A percentile compares a stretch with the other conserved stretches of the same genome.
Evolutionary conservation across 768 basidiomycete species (phyloP).

Genomic region (Coprinopsis marcescibilis): DNA sequence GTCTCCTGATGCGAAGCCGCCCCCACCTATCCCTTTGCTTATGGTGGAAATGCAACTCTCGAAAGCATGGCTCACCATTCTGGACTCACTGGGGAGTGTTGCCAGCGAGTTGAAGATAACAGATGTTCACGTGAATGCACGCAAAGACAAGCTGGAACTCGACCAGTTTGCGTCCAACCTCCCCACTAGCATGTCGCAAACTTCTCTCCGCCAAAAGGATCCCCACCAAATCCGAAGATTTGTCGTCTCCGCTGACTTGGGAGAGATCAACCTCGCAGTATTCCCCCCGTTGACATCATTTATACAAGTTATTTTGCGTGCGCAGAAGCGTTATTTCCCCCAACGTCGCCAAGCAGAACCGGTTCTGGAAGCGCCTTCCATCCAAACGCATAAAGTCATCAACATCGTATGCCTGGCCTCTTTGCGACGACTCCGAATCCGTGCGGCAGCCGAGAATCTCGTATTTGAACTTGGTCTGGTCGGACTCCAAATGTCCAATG

Average conservation of each 20-base stretch:
- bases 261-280: slow-evolving; percentile 36
- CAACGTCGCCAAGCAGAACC: slow-evolving; percentile 7
- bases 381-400: slow-evolving; percentile 13
- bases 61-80: slow-evolving; percentile 26
- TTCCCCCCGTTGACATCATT: slow-evolving; percentile 59
- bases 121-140: slow-evolving; percentile 23
- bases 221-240: slow-evolving; percentile 24
- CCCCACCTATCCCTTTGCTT: slow-evolving; percentile 8
- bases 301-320: slow-evolving; percentile 48
- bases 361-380: no score
- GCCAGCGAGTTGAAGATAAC: slow-evolving; percentile 32
- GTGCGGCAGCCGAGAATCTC: slow-evolving; percentile 66
- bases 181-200: slow-evolving; percentile 36
- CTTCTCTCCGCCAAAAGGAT: slow-evolving; percentile 34
- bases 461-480: slow-evolving; percentile 53
- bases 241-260: slow-evolving; percentile 32
- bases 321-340: slow-evolving; percentile 33
- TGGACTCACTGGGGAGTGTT: slow-evolving; percentile 26
- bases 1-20: no score
- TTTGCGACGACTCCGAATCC: slow-evolving; percentile 43
- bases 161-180: slow-evolving; percentile 21
- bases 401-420: slow-evolving; percentile 28
- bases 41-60: slow-evolving; percentile 24
- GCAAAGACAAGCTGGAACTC: slow-evolving; percentile 19
- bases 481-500: slow-evolving; percentile 32